Conservation (phyloP, 2,329 filamentous ascomycete species). For the Claviceps pusilla region DNA sequence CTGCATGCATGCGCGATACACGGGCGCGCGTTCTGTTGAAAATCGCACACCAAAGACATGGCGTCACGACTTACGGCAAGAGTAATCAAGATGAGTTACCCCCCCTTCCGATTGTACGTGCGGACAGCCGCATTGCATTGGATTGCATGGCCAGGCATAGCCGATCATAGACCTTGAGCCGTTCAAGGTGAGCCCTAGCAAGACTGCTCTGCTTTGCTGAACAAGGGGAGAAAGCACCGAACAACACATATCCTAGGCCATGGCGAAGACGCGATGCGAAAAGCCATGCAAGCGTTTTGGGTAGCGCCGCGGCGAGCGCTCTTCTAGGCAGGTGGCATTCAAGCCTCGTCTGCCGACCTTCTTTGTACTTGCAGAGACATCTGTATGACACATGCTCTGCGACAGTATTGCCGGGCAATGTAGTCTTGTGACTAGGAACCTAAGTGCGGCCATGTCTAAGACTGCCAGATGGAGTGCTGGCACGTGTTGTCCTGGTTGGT, state of each 20-base stretch:
- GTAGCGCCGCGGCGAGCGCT: background rate
- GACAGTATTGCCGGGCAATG: background rate
- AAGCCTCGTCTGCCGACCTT: background rate
- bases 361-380: background rate
- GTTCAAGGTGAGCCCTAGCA: background rate
- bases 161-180: background rate
- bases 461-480: background rate
- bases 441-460: too few relatives aligned
- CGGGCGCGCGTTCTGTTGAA: background rate
- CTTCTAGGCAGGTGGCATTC: slow-evolving; percentile 6
- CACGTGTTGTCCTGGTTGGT: too few relatives aligned
- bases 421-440: background rate
- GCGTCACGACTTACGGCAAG: background rate
- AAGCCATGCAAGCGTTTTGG: background rate
- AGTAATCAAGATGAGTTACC: background rate
- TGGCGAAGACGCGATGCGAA: background rate
- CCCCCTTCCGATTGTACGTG: background rate
- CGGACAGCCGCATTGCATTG: background rate
- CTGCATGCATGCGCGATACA: background rate
- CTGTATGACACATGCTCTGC: background rate
- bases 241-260: background rate
- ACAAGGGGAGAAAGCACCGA: background rate
- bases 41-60: slow-evolving; percentile 4
- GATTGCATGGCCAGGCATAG: background rate
- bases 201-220: background rate